Conservation (phyloP, 208 protist genomes). For the Crithidia sp. region DNA sequence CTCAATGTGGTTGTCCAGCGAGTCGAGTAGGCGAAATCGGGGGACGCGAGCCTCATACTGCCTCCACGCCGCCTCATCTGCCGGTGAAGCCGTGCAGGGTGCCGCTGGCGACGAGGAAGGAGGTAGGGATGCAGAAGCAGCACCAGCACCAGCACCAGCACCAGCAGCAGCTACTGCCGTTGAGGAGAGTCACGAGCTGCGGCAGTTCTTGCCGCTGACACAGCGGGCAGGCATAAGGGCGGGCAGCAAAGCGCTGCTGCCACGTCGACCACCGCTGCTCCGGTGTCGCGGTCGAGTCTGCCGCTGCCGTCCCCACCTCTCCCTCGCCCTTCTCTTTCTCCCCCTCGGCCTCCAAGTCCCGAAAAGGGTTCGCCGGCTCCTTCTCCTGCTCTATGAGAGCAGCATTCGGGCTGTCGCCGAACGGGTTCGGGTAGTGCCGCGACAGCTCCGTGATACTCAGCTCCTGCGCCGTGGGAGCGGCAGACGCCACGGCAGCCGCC, state of each 20-base stretch:
- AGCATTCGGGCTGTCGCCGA: constrained; percentile 73
- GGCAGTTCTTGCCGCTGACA: constrained; percentile 14
- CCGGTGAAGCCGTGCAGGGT: background rate
- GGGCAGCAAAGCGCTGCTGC: constrained; percentile 10
- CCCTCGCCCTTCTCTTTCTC: constrained; percentile 14
- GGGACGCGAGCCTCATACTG: constrained; percentile 21
- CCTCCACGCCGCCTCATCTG: constrained; percentile 24
- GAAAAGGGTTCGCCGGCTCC: constrained; percentile 85
- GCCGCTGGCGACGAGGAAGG: background rate
- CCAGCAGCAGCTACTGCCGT: no score
- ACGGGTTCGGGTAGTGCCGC: constrained; percentile 84
- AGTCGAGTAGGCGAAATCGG: constrained; percentile 66
- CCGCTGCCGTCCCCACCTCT: constrained; percentile 1
- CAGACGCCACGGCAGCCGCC: background rate
- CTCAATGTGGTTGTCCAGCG: constrained; percentile 71
- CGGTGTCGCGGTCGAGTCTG: background rate
- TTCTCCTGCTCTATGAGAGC: constrained; percentile 62
- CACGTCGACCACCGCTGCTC: constrained; percentile 1
- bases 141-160: no score
- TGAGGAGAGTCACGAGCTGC: background rate
- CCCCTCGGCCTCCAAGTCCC: constrained; percentile 54
- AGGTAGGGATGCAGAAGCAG: no score
- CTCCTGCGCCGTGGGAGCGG: constrained; percentile 22
- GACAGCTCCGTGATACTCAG: constrained; percentile 66
- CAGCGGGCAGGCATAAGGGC: constrained; percentile 35